Conservation (phyloP, 2,329 filamentous ascomycete species). For the Sporothrix globosa region DNA sequence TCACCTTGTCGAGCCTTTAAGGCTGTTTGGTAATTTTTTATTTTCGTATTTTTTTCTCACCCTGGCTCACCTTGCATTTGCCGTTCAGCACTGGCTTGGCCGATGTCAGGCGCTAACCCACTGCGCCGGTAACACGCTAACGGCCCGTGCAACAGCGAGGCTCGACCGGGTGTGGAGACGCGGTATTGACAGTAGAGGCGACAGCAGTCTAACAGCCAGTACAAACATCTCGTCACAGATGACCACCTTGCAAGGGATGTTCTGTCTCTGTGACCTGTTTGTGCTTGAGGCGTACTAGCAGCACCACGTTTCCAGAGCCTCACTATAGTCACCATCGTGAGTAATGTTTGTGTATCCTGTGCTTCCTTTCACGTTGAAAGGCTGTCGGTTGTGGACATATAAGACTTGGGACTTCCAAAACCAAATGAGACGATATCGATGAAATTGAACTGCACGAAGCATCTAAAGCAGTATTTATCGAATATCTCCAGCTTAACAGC, state of each 20-base stretch:
- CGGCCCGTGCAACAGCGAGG: constrained; percentile 22
- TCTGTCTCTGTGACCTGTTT: not conserved
- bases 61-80: not conserved
- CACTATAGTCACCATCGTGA: not conserved
- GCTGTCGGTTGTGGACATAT: not conserved
- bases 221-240: constrained; percentile 14
- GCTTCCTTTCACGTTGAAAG: not conserved
- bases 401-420: not conserved
- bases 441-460: too few species aligned
- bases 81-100: not conserved
- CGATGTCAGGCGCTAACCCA: not conserved
- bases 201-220: too few species aligned
- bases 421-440: not conserved
- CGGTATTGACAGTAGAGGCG: not conserved
- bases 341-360: not conserved
- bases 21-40: not conserved
- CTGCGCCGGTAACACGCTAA: constrained; percentile 26
- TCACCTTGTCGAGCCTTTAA: not conserved
- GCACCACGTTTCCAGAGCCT: not conserved
- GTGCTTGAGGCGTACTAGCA: not conserved
- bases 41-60: constrained; percentile 7
- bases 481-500: not conserved
- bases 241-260: not conserved
- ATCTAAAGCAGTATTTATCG: not conserved
- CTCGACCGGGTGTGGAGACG: not conserved